Evolutionary conservation across 768 basidiomycete genomes (phyloP), one percentile per base, ranked within the genome.

Genomic region (Termitomyces sp.): DNA sequence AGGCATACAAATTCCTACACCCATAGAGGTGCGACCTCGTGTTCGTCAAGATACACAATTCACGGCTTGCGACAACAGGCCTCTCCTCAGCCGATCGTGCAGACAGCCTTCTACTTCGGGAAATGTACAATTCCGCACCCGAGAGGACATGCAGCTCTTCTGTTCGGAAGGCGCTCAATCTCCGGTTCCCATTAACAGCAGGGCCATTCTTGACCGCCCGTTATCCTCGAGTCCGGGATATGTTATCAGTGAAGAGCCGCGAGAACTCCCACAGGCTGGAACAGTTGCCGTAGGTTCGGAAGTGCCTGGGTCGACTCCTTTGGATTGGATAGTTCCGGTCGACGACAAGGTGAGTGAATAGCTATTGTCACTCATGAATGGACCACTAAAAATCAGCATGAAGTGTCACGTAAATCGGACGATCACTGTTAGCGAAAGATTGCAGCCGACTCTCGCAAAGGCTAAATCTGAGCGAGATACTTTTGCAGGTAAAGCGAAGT

Each of bases 391-490:
- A 54, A 20, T 33, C 12, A 50, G 27, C 24, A n/a, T 20, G 39
- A 30, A 54, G 27, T 41, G 37, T 15, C 52, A 54, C 12, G 1
- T 9, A 8, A 54, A 41, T 41, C 53, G 41, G n/a, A 42, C 18
- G 5, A 7, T 3, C 1, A 54, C 53, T 15, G 27, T 54, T 31
- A 2, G n/a, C 39, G 53, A 54, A 18, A 54, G 88, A 4, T 68
- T 90, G 12, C 49, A 73, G 22, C 82, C 84, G 2, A 89, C 86
- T 0, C 68, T 88, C 5, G 62, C 71, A 0, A 67, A 72, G 9
- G 87, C 88, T 0, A 63, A 66, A 5, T 8, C 18, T 0, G 81
- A 86, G 63, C 76, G 76, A 42, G 66, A 70, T 24, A 82, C 77
- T 54, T 83, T 76, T 57, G 72, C 75, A 0, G 46, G 61, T 18